These are phyloP conservation scores for Cladosporium sp. DNA, from an alignment of 2,329 filamentous ascomycete species.

Conservation along the genomic window DNA sequence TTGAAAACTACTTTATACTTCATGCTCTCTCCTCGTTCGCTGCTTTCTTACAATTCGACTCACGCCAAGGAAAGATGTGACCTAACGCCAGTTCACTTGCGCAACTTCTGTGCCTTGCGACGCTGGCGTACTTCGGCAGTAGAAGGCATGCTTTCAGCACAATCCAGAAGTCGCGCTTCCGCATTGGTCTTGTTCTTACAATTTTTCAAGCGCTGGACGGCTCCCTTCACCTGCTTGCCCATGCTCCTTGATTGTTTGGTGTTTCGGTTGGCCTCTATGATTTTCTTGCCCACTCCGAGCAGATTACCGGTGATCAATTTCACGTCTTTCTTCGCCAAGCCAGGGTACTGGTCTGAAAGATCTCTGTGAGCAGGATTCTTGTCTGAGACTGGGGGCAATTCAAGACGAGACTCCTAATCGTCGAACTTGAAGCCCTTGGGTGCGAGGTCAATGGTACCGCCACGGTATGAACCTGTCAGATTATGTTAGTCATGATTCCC, in stretches of 20 bases:
- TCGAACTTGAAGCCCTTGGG: conserved; percentile 95
- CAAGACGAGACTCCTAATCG: conserved; percentile 54
- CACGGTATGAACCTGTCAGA: conserved; percentile 65
- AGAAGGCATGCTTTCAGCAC: neutral
- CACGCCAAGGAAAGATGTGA: neutral
- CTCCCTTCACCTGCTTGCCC: neutral
- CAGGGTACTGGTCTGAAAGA: too few species aligned
- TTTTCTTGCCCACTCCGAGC: neutral
- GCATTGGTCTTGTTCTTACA: neutral
- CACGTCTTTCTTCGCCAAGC: neutral
- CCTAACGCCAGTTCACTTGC: neutral
- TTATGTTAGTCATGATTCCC: neutral
- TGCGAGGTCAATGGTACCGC: conserved; percentile 80
- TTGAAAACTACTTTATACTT: neutral
- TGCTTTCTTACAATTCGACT: neutral
- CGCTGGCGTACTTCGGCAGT: too few species aligned
- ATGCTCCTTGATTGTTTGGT: neutral
- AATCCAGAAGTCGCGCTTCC: neutral
- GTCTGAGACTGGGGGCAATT: neutral
- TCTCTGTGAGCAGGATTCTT: too few species aligned
- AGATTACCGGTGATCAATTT: neutral
- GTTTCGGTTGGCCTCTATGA: neutral
- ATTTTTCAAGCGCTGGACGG: neutral
- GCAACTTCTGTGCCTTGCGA: neutral
- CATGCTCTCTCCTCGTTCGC: neutral